phyloP scores from a whole-genome alignment of 2,329 filamentous ascomycete species.

The Apiospora koreana region DNA sequence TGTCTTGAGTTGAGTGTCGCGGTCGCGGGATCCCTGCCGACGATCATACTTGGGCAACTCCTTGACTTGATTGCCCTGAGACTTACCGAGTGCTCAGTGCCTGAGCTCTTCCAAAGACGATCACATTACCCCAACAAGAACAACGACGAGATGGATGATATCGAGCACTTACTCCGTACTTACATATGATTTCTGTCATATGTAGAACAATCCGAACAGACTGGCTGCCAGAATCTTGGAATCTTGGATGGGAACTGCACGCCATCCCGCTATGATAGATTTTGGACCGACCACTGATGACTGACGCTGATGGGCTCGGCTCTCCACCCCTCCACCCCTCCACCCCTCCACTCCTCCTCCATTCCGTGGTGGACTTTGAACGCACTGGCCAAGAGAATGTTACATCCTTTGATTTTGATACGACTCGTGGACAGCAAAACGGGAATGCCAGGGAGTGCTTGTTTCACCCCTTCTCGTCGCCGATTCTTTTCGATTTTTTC shows the following conservation, averaged over 20 bases:
- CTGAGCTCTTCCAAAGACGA: too few species aligned
- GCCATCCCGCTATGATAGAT: not conserved
- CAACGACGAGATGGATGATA: too few species aligned
- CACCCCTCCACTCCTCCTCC: too few species aligned
- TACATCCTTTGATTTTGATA: slow-evolving; percentile 12
- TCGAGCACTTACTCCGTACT: not conserved
- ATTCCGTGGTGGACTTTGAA: not conserved
- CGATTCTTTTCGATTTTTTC: not conserved
- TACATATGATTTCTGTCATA: not conserved
- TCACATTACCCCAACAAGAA: too few species aligned
- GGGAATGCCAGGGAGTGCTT: slow-evolving; percentile 8
- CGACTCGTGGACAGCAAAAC: slow-evolving; percentile 10
- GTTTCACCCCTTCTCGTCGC: slow-evolving; percentile 5
- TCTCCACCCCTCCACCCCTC: too few species aligned
- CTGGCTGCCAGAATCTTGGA: not conserved
- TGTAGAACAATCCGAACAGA: not conserved
- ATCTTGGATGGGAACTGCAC: not conserved
- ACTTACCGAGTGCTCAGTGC: not conserved
- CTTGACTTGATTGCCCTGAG: not conserved
- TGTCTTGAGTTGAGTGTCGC: slow-evolving; percentile 1
- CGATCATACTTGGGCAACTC: not conserved
- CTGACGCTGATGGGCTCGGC: too few species aligned
- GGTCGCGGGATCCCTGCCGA: not conserved
- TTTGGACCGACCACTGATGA: too few species aligned
- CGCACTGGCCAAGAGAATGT: slow-evolving; percentile 5